phyloP scores from a whole-genome alignment of 2,329 filamentous ascomycete genomes.

The Pestalotiopsis sp. region DNA sequence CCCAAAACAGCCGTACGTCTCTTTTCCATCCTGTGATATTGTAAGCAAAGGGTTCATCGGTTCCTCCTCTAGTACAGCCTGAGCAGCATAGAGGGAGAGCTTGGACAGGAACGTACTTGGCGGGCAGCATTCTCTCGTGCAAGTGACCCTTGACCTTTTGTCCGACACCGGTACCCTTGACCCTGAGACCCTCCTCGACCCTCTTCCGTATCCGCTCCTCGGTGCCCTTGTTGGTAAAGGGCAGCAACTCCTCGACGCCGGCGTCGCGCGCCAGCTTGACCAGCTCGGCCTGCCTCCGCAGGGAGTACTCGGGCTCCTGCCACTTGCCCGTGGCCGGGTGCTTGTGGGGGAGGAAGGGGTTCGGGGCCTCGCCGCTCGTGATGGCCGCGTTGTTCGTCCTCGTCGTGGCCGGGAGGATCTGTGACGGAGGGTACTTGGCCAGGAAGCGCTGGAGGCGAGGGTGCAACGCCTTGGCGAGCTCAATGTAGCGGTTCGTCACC shows the following conservation, averaged over 20 bases:
- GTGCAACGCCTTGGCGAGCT: constrained; percentile 73
- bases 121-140: constrained; percentile 85
- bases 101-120: constrained; percentile 54
- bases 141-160: constrained; percentile 94
- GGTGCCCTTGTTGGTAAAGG: constrained; percentile 74
- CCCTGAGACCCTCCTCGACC: constrained; percentile 77
- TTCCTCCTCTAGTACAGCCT: neutral
- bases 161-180: constrained; percentile 91
- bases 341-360: constrained; percentile 82
- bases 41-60: neutral
- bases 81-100: neutral
- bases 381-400: constrained; percentile 29
- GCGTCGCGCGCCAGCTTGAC: constrained; percentile 81
- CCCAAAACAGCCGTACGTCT: constrained; percentile 89
- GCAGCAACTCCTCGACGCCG: constrained; percentile 80
- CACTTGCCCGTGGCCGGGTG: constrained; percentile 79
- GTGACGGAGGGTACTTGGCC: constrained; percentile 79
- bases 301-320: constrained; percentile 80
- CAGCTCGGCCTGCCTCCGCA: constrained; percentile 86
- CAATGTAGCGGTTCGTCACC: constrained; percentile 39
- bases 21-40: constrained; percentile 69
- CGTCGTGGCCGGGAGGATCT: constrained; percentile 50
- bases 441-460: constrained; percentile 83
- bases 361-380: constrained; percentile 42
- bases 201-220: constrained; percentile 70